phyloP scores from a whole-genome alignment of 345 rosid genomes.

The Eutrema heterophyllum region DNA sequence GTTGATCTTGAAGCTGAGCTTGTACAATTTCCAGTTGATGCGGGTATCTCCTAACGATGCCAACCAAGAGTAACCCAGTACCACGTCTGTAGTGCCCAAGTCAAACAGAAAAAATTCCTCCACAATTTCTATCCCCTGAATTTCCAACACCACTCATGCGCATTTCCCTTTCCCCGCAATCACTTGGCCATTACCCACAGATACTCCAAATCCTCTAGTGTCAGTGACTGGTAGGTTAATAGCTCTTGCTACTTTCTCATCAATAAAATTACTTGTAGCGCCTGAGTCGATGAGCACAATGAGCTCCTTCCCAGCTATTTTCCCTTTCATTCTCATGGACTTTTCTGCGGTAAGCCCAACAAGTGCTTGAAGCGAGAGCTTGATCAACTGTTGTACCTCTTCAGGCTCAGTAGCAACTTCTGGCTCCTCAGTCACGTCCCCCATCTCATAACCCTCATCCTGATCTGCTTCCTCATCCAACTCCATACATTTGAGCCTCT shows the following conservation, averaged over 20 bases:
- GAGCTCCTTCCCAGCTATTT: too few species aligned
- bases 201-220: background rate
- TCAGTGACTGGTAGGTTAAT: background rate
- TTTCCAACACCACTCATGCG: background rate
- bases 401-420: background rate
- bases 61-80: background rate
- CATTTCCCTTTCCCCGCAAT: background rate
- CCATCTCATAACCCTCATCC: background rate
- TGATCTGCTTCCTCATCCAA: too few species aligned
- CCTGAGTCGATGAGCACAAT: too few species aligned
- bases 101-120: background rate
- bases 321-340: too few species aligned
- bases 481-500: too few species aligned
- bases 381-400: background rate
- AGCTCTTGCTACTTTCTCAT: too few species aligned
- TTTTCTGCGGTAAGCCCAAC: background rate
- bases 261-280: too few species aligned
- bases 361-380: background rate
- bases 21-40: background rate
- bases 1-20: background rate
- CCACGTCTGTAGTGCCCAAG: background rate
- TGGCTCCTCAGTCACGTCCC: background rate
- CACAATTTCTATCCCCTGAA: background rate
- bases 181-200: background rate
- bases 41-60: background rate